Conservation (phyloP, 1,139 yeast genomes). For the Petasospora rhodanensis region DNA sequence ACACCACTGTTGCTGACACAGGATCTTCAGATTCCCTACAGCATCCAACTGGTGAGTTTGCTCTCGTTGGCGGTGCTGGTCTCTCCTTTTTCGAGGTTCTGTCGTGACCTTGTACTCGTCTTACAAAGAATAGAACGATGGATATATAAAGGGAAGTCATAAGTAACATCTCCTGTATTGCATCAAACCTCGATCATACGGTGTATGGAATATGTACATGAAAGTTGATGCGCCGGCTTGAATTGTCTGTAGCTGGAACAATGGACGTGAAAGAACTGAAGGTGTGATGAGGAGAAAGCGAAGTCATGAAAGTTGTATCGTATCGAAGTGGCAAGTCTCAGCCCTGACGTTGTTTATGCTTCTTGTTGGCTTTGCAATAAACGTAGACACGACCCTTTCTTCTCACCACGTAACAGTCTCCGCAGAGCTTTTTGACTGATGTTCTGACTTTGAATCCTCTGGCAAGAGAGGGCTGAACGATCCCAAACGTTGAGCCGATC, state of each 20-base stretch:
- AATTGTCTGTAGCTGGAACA: too few species aligned
- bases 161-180: too few species aligned
- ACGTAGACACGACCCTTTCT: constrained; percentile 93
- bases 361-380: constrained; percentile 86
- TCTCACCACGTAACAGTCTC: constrained; percentile 85
- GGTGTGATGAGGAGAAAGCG: too few species aligned
- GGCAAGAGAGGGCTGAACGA: constrained; percentile 26
- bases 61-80: constrained; percentile 69
- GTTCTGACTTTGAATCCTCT: constrained; percentile 72
- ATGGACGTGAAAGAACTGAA: too few species aligned
- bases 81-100: constrained; percentile 47
- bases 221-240: too few species aligned
- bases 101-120: constrained; percentile 4
- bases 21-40: constrained; percentile 55
- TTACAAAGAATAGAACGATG: too few species aligned
- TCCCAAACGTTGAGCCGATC: constrained; percentile 15
- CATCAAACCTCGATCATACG: too few species aligned
- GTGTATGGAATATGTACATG: too few species aligned
- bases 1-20: constrained; percentile 87
- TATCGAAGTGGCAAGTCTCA: too few species aligned
- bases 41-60: constrained; percentile 27
- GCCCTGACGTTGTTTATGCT: constrained; percentile 97
- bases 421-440: constrained; percentile 86
- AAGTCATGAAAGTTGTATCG: too few species aligned
- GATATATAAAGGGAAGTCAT: too few species aligned